Percentiles rank a stretch among this genome's conserved stretches.
Conservation (phyloP, 2,329 filamentous ascomycete genomes). For the Lomentospora prolificans region DNA sequence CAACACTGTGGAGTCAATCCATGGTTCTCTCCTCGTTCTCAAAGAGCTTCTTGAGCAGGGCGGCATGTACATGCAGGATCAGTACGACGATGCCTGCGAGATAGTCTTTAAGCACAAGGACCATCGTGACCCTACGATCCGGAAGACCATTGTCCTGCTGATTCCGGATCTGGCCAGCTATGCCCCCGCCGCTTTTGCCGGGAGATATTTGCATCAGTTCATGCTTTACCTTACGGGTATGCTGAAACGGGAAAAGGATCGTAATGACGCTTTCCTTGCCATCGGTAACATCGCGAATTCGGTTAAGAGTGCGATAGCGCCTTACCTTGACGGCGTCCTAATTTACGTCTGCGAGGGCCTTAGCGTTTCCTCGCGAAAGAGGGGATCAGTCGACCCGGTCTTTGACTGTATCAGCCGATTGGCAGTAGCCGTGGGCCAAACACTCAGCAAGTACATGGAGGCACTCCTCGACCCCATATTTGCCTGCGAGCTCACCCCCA, state of each 20-base stretch:
- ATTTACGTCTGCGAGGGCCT: constrained; percentile 89
- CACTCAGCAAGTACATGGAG: constrained; percentile 97
- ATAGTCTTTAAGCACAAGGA: constrained; percentile 89
- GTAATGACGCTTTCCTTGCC: constrained; percentile 87
- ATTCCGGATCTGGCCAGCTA: constrained; percentile 92
- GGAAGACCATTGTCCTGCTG: constrained; percentile 79
- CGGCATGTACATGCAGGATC: constrained; percentile 97
- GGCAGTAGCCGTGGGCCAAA: constrained; percentile 89
- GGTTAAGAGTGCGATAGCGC: constrained; percentile 87
- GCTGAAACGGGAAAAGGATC: constrained; percentile 88
- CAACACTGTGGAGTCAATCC: constrained; percentile 76
- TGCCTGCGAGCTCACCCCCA: constrained; percentile 86
- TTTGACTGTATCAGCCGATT: constrained; percentile 98
- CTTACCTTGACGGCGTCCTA: constrained; percentile 88
- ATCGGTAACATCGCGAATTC: constrained; percentile 96
- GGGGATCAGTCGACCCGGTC: constrained; percentile 63
- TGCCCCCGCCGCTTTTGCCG: constrained; percentile 80
- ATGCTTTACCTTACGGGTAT: constrained; percentile 94
- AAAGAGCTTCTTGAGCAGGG: constrained; percentile 90
- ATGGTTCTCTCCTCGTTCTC: constrained; percentile 86
- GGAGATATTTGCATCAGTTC: constrained; percentile 82
- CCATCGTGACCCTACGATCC: constrained; percentile 77
- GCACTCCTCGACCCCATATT: constrained; percentile 92
- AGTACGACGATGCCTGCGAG: constrained; percentile 87
- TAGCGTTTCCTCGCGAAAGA: constrained; percentile 62